Conservation (phyloP, 345 rosid species). For the Pugionium cornutum region DNA sequence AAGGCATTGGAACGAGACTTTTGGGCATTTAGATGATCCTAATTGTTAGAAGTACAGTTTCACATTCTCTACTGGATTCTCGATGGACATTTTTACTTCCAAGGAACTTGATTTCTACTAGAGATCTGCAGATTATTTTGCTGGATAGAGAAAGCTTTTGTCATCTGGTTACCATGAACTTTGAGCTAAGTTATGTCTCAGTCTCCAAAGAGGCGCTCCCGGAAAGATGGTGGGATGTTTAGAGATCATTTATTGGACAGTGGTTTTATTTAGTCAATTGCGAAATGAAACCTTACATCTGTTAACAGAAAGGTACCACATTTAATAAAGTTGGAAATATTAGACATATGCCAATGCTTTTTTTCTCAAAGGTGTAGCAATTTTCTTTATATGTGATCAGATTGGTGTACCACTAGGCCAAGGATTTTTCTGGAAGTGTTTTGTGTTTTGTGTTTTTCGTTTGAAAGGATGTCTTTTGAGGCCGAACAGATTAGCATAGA, state of each 20-base stretch:
- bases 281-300: constrained; percentile 14
- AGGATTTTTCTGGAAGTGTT: not conserved
- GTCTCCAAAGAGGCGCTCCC: constrained; percentile 11
- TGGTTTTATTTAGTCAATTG: constrained; percentile 18
- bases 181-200: constrained; percentile 18
- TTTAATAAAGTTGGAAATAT: not conserved
- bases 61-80: constrained; percentile 18
- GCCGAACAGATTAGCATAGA: not conserved
- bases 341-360: not conserved
- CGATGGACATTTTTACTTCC: constrained; percentile 19
- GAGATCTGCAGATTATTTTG: constrained; percentile 33
- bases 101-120: constrained; percentile 13
- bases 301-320: not conserved
- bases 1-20: constrained; percentile 57
- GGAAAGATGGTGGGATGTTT: constrained; percentile 7
- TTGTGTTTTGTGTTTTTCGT: not conserved
- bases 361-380: not conserved
- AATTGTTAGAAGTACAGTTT: constrained; percentile 21
- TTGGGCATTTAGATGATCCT: constrained; percentile 61
- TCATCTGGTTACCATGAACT: constrained; percentile 22
- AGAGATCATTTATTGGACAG: constrained; percentile 16
- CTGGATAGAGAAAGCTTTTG: constrained; percentile 13
- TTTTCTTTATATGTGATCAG: constrained; percentile 1
- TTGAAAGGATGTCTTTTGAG: not conserved
- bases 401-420: not conserved